A percentile compares a stretch with the other conserved stretches of the same genome.
phyloP scores from a whole-genome alignment of 2,329 filamentous ascomycete genomes.

The Aspergillus terreus region DNA sequence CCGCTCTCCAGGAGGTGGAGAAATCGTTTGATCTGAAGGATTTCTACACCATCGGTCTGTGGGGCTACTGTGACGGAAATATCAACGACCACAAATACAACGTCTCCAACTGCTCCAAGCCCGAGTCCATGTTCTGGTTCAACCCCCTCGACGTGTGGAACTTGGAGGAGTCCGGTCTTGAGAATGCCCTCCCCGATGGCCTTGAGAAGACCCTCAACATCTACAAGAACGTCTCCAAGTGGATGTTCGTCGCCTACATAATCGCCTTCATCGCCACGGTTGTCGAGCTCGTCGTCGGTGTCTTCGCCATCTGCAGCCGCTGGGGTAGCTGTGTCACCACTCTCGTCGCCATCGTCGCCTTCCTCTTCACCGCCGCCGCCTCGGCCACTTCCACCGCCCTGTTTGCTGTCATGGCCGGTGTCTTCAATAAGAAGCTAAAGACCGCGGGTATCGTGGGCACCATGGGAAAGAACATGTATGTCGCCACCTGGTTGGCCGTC shows the following conservation, averaged over 20 bases:
- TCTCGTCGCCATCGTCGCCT: constrained; percentile 61
- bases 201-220: constrained; percentile 65
- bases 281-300: constrained; percentile 70
- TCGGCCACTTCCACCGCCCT: constrained; percentile 72
- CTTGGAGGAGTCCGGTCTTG: constrained; percentile 53
- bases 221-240: constrained; percentile 72
- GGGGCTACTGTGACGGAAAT: constrained; percentile 75
- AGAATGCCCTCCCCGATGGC: constrained; percentile 64
- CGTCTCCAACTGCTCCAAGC: constrained; percentile 62
- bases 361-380: constrained; percentile 59
- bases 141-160: constrained; percentile 64
- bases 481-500: constrained; percentile 72
- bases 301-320: constrained; percentile 79
- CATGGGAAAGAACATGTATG: constrained; percentile 68
- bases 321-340: constrained; percentile 79
- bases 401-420: constrained; percentile 65
- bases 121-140: constrained; percentile 73
- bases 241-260: constrained; percentile 79
- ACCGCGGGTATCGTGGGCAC: constrained; percentile 66
- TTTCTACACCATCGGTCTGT: constrained; percentile 77
- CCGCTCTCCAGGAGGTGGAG: constrained; percentile 35
- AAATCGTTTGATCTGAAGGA: constrained; percentile 61
- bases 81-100: constrained; percentile 51
- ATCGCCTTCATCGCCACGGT: constrained; percentile 67
- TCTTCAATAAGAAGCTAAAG: constrained; percentile 63